Base-by-base conservation (phyloP, 768 basidiomycete species). In the Collybia sp. region DNA sequence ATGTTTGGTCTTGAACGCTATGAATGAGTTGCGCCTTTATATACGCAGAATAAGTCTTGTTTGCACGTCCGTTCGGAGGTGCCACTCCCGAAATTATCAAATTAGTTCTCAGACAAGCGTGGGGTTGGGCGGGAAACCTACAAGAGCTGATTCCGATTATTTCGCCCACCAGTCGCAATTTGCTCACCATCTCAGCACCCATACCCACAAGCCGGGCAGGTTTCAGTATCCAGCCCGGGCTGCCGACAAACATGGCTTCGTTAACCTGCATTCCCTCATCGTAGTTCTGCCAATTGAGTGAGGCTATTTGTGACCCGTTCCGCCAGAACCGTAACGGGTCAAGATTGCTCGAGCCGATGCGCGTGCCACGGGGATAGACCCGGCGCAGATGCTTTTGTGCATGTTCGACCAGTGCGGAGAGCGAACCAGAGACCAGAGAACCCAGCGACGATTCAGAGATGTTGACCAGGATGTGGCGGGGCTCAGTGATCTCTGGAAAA, bases 221-320 rank as follows among this genome's bases (percentile, higher is more conserved):
- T 51, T 78, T 79, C 30, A 68, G 58, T 1, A 79, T 72, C 78
- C 77, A 83, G 1, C 81, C 82, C 2, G 61, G 54, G 2, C 69
- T 76, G 0, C 77, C 82, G 0, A 69, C 68, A 54, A 83, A 84
- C 72, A 84, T 70, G 0, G 70, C 82, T 57, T 82, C 83, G 52
- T 83, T 82, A 17, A 84, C 56, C 51, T 80, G 78, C 73, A 79
- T 76, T 1, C 75, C 74, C 1, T 51, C 54, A 53, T 83, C 80
- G 52, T 73, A 80, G n/a, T 64, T 66, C 60, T 83, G 81, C 82
- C 82, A 82, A 51, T 83, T 83, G 36, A 83, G 60, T 32, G 73
- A 71, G 1, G 71, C 73, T 9, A 83, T 66, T 42, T 83, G 82
- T 4, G 78, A 73, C 2, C 82, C 82, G 35, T 63, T 69, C 13